Conservation (phyloP, 805 yeast genomes). For the Spathaspora hagerdaliae region DNA sequence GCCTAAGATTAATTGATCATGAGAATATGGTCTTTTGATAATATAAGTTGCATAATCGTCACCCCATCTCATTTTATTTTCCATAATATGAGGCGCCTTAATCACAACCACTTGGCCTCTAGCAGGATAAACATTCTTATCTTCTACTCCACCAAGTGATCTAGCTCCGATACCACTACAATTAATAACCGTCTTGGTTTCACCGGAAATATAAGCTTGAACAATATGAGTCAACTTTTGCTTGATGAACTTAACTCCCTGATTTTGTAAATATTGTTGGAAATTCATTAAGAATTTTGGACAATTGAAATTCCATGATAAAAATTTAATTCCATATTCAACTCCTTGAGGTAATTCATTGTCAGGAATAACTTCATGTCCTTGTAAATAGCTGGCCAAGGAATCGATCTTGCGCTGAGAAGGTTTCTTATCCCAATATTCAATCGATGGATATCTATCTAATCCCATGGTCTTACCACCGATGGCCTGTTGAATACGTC, state of each 20-base stretch:
- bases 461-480: slow-evolving; percentile 56
- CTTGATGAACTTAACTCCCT: slow-evolving; percentile 52
- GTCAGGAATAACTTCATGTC: slow-evolving; percentile 34
- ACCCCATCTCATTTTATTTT: slow-evolving; percentile 63
- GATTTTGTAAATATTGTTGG: slow-evolving; percentile 35
- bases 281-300: slow-evolving; percentile 56
- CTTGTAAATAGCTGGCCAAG: slow-evolving; percentile 45
- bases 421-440: slow-evolving; percentile 53
- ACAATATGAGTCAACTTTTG: slow-evolving; percentile 48
- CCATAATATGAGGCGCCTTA: slow-evolving; percentile 62
- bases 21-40: slow-evolving; percentile 67
- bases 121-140: slow-evolving; percentile 60
- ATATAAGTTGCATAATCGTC: slow-evolving; percentile 55
- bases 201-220: slow-evolving; percentile 42
- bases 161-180: slow-evolving; percentile 75
- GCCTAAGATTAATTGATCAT: slow-evolving; percentile 68
- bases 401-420: slow-evolving; percentile 44
- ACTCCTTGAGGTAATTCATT: slow-evolving; percentile 48
- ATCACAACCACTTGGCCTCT: slow-evolving; percentile 79
- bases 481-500: slow-evolving; percentile 37
- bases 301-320: slow-evolving; percentile 70
- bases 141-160: slow-evolving; percentile 61
- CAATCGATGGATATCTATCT: slow-evolving; percentile 52
- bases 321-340: slow-evolving; percentile 51
- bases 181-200: slow-evolving; percentile 55